These are phyloP conservation scores for Phlegmacium glaucopus DNA, from an alignment of 768 basidiomycete species.

Conservation along the genomic window DNA sequence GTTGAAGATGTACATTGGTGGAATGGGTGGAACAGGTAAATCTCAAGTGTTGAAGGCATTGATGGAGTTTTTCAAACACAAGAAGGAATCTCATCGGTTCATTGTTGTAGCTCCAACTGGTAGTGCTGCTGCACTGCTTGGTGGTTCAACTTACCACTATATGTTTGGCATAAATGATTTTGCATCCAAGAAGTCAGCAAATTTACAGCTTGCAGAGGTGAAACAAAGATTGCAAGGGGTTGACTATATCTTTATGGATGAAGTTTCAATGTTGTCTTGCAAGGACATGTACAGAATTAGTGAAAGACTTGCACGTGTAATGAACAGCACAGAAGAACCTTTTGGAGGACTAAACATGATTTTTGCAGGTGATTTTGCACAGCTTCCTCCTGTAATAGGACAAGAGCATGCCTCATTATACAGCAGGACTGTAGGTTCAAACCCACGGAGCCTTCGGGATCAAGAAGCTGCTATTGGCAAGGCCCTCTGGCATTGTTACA, in stretches of 20 bases:
- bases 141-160: constrained; percentile 8
- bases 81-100: constrained; percentile 2
- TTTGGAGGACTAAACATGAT: constrained; percentile 36
- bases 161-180: constrained; percentile 6
- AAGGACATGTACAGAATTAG: constrained; percentile 28
- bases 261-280: constrained; percentile 39
- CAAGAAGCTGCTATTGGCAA: constrained; percentile 21
- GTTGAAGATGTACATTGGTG: constrained; percentile 27
- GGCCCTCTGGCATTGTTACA: too few relatives aligned
- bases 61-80: constrained; percentile 14
- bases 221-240: constrained; percentile 17
- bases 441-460: neutral
- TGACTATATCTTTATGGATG: constrained; percentile 37
- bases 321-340: constrained; percentile 11
- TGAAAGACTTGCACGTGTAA: constrained; percentile 18
- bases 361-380: constrained; percentile 38
- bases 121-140: neutral
- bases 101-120: constrained; percentile 8
- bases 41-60: constrained; percentile 25
- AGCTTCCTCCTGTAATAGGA: constrained; percentile 20
- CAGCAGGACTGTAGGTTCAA: constrained; percentile 4
- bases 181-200: too few relatives aligned
- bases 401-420: constrained; percentile 15
- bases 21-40: constrained; percentile 33
- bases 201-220: constrained; percentile 6